A percentile compares a stretch with the other conserved stretches of the same genome.
These are phyloP conservation scores for Aphanoascus verrucosus DNA, from an alignment of 2,329 filamentous ascomycete species.

Conservation along the genomic window DNA sequence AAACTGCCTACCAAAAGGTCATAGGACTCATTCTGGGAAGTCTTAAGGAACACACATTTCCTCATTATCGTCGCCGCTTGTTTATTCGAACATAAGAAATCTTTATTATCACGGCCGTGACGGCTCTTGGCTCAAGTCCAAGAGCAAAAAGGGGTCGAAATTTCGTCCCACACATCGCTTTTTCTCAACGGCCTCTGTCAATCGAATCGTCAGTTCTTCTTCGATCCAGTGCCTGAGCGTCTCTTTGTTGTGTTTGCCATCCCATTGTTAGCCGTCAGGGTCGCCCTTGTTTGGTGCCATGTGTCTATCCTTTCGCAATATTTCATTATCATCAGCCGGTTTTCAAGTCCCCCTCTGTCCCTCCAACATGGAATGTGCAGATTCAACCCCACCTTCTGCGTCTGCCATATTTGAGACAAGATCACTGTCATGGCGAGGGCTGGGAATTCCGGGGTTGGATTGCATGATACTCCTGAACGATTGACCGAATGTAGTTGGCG, in stretches of 20 bases:
- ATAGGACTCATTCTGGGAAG: conserved; percentile 1
- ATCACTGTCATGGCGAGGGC: conserved; percentile 8
- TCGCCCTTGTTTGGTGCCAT: not conserved
- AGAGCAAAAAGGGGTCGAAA: not conserved
- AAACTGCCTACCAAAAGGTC: not conserved
- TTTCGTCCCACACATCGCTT: not conserved
- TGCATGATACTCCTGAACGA: conserved; percentile 13
- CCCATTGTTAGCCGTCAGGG: not conserved
- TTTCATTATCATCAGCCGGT: not conserved
- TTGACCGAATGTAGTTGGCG: conserved; percentile 6
- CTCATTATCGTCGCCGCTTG: conserved; percentile 3
- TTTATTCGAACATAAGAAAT: conserved; percentile 6
- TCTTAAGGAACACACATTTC: conserved; percentile 2
- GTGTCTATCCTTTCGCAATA: not conserved
- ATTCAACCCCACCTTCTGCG: conserved; percentile 6
- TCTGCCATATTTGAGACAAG: conserved; percentile 6
- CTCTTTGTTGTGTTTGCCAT: not conserved
- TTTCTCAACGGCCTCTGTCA: not conserved
- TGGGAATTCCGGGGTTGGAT: conserved; percentile 2
- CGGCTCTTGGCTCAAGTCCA: not conserved
- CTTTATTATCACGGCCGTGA: conserved; percentile 9
- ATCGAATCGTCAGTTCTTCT: not conserved
- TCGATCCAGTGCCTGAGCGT: not conserved
- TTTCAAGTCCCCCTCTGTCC: conserved; percentile 7
- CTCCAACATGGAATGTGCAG: conserved; percentile 5